Evolutionary conservation across 169 alveolate genomes (phyloP), one percentile per base, ranked within the genome.

Genomic region (Eimeria sp.): DNA sequence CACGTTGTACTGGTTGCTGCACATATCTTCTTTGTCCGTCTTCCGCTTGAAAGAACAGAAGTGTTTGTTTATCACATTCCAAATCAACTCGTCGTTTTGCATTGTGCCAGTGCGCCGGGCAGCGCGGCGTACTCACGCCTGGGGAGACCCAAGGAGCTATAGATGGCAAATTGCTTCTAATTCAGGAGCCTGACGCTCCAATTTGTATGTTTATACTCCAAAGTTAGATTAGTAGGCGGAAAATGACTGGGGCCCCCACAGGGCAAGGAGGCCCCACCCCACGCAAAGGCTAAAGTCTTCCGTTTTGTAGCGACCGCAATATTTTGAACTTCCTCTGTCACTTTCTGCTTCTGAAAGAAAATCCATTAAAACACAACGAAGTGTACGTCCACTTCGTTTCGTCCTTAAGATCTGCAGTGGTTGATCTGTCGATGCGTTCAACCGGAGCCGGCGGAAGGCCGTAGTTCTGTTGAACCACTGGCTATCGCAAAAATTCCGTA

Each of bases 1-100:
- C 61, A 99, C 99, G 97, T 99, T 99, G 97, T 99, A 99, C 96
- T 98, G 98, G 70, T 95, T 95, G 18, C 96, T 67, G 95, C 97
- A 95, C 73, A 95, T 57, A 80, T 86, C 95, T 49, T 92, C 92
- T 80, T 61, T 63, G 75, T 51, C 67, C 47, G 95, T 95, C 63
- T 75, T 95, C 49, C 47, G 72, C 67, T 95, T 95, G 70, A 91
- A 95, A 20, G 95, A 16, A 72, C 97, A 95, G 61, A 95, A 95
- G 83, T 90, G 91, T 75, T 95, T 89, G 95, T 95, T 95, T 7
- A 95, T 43, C 58, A 89, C 95, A 63, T 63, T 58, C 97, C 97
- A 96, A 20, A 92, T 84, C 58, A 94, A 43, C 91, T 96, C 97
- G 82, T 96, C 97, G 96, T 96, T 96, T 83, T 96, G 97, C 97